Evolutionary conservation across 1,139 yeast genomes (phyloP).

Genomic region (Taiozyma sp.): DNA sequence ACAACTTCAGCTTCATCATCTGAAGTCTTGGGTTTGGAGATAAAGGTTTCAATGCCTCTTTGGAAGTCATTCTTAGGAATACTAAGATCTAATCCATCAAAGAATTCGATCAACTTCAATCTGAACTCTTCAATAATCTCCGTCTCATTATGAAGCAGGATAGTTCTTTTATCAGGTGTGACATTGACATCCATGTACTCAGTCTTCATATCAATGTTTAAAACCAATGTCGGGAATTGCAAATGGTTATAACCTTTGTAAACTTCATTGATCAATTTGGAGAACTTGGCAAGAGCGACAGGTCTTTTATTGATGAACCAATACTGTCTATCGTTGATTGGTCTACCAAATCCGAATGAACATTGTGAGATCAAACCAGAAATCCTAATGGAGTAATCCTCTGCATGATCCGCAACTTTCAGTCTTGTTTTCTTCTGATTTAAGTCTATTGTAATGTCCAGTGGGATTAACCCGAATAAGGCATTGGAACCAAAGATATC

Average conservation of each 20-base stretch:
- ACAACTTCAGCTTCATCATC: slow-evolving; percentile 4
- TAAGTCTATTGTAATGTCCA: slow-evolving; percentile 34
- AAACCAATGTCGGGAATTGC: slow-evolving; percentile 68
- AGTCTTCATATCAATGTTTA: slow-evolving; percentile 52
- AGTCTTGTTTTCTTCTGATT: slow-evolving; percentile 13
- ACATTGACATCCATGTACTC: slow-evolving; percentile 70
- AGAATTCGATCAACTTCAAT: slow-evolving; percentile 36
- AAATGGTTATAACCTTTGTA: slow-evolving; percentile 66
- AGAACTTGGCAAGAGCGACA: slow-evolving; percentile 47
- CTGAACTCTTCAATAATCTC: slow-evolving; percentile 47
- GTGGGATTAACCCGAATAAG: slow-evolving; percentile 46
- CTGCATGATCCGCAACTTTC: slow-evolving; percentile 1
- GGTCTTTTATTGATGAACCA: slow-evolving; percentile 76
- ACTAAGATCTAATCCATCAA: slow-evolving; percentile 39
- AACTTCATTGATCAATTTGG: slow-evolving; percentile 62
- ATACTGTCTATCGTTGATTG: slow-evolving; percentile 68
- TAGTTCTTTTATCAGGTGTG: slow-evolving; percentile 81
- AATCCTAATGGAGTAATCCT: slow-evolving; percentile 30
- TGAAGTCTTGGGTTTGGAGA: neutral
- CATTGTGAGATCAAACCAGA: slow-evolving; percentile 68
- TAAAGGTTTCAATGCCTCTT: slow-evolving; percentile 4
- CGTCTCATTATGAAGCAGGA: slow-evolving; percentile 64
- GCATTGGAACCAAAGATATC: slow-evolving; percentile 68
- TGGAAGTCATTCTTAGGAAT: slow-evolving; percentile 13
- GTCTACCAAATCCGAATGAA: slow-evolving; percentile 72